Percentiles rank a stretch among this genome's conserved stretches.
Conservation (phyloP, 2,329 filamentous ascomycete species). For the Trichophyton mentagrophytes region DNA sequence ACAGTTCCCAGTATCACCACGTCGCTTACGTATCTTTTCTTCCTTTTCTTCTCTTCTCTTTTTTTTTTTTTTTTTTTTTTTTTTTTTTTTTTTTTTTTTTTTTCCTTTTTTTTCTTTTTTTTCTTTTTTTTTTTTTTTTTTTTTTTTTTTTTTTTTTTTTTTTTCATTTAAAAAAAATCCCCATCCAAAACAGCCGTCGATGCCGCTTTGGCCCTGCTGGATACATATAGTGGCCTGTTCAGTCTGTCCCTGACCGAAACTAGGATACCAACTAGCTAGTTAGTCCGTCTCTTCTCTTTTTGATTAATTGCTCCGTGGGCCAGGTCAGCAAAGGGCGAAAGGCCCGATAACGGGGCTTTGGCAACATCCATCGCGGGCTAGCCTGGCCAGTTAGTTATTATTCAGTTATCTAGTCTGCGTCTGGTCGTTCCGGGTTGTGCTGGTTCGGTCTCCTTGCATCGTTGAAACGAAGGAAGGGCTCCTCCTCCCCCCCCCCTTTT, state of each 20-base stretch:
- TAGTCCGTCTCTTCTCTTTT: neutral
- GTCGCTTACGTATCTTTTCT: too few species aligned
- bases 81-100: too few species aligned
- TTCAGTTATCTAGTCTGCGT: too few species aligned
- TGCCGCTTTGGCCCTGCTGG: neutral
- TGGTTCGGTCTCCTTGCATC: neutral
- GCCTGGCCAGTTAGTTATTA: neutral
- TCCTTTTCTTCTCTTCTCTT: too few species aligned
- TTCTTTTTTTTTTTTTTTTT: neutral
- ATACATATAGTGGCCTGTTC: neutral
- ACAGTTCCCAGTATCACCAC: too few species aligned
- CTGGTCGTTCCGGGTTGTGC: neutral
- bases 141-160: neutral
- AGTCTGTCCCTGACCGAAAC: neutral
- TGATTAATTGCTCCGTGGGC: slow-evolving; percentile 1
- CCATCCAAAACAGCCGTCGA: neutral
- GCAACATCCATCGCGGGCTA: too few species aligned
- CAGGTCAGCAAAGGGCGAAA: neutral
- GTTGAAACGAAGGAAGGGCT: neutral
- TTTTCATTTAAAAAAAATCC: too few species aligned
- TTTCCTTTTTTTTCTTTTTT: too few species aligned
- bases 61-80: too few species aligned
- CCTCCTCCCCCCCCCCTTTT: neutral
- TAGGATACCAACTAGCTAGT: neutral
- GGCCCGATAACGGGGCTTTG: neutral